These are phyloP conservation scores for Bipolaris gigantea DNA, from an alignment of 2,329 filamentous ascomycete species.

Conservation along the genomic window DNA sequence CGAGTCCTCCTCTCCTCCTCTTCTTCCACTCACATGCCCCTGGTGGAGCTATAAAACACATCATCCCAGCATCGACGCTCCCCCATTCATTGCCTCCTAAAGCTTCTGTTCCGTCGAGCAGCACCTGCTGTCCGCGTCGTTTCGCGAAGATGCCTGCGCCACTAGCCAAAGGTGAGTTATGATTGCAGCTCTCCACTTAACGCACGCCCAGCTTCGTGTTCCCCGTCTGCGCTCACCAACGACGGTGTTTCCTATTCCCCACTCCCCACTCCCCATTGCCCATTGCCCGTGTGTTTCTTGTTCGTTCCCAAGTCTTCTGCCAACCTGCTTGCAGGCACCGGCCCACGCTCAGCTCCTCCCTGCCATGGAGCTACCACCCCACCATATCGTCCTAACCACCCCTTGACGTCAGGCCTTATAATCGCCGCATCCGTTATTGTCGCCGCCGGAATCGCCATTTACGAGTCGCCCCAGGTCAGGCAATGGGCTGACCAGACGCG, in stretches of 20 bases:
- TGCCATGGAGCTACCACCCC: constrained; percentile 8
- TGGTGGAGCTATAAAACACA: neutral
- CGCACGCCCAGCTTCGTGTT: constrained; percentile 30
- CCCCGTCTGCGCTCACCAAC: constrained; percentile 6
- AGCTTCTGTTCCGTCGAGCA: neutral
- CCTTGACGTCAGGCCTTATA: constrained; percentile 57
- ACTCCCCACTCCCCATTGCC: neutral
- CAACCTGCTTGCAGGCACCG: constrained; percentile 41
- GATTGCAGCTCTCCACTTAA: constrained; percentile 21
- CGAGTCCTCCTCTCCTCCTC: neutral
- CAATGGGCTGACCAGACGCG: constrained; percentile 65
- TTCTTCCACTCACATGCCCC: constrained; percentile 1
- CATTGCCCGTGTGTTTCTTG: neutral
- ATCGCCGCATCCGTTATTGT: constrained; percentile 64
- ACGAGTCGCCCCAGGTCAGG: constrained; percentile 65
- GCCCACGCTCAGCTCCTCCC: constrained; percentile 21
- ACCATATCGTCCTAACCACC: constrained; percentile 32
- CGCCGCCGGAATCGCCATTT: constrained; percentile 64
- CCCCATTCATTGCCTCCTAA: neutral
- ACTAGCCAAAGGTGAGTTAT: constrained; percentile 46
- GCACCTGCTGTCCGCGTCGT: neutral
- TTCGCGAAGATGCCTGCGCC: constrained; percentile 43
- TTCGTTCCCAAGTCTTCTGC: constrained; percentile 12
- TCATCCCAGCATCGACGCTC: neutral
- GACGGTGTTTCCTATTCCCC: neutral